phyloP scores from a whole-genome alignment of 495 filamentous ascomycete genomes.

The Pyronema omphalodes region DNA sequence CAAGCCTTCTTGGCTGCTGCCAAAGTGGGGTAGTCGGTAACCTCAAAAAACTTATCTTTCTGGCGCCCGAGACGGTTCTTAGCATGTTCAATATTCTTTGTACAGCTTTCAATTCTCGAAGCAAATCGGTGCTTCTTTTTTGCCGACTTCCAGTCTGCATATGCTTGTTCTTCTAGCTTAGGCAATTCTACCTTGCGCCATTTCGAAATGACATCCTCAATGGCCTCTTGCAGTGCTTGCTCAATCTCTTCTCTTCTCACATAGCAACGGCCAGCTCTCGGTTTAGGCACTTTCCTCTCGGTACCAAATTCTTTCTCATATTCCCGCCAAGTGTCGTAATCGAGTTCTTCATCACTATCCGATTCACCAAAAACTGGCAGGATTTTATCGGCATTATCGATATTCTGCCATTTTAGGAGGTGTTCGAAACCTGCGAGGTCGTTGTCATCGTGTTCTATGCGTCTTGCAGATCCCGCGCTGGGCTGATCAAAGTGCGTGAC shows the following conservation, averaged over 20 bases:
- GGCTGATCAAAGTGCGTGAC: constrained; percentile 8
- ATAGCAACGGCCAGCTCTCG: constrained; percentile 5
- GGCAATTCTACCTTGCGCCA: constrained; percentile 43
- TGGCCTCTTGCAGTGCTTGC: constrained; percentile 33
- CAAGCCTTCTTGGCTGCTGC: background rate
- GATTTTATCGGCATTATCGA: constrained; percentile 29
- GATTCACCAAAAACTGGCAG: constrained; percentile 52
- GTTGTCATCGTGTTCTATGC: constrained; percentile 6
- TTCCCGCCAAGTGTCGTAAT: constrained; percentile 42
- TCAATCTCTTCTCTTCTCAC: constrained; percentile 34
- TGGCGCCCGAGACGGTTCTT: too few species aligned
- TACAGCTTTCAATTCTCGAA: constrained; percentile 10
- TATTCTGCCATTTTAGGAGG: constrained; percentile 20
- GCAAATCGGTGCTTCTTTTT: constrained; percentile 17
- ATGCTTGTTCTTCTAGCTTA: constrained; percentile 32
- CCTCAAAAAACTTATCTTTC: too few species aligned
- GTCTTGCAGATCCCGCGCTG: background rate
- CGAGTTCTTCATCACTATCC: constrained; percentile 35
- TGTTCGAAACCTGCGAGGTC: constrained; percentile 16
- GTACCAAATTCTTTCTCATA: constrained; percentile 35
- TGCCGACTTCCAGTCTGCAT: constrained; percentile 40
- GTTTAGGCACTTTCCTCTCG: constrained; percentile 7
- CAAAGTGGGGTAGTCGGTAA: too few species aligned
- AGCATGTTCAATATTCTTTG: background rate
- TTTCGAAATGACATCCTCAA: constrained; percentile 32